A percentile compares a stretch with the other conserved stretches of the same genome.
phyloP scores from a whole-genome alignment of 2,329 filamentous ascomycete genomes.

The Pseudogymnoascus verrucosus region DNA sequence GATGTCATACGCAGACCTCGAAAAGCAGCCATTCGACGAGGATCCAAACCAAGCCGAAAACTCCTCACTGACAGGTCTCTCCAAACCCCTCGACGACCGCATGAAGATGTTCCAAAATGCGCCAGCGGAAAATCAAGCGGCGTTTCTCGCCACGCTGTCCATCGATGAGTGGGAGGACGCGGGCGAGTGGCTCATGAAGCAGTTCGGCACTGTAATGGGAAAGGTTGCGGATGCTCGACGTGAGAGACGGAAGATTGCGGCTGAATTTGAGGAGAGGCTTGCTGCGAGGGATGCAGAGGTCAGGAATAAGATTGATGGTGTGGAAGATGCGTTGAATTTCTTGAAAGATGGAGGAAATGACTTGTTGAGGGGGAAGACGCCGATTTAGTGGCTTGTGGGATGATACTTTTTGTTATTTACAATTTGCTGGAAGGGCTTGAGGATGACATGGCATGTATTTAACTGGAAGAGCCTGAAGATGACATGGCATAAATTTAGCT shows the following conservation, averaged over 20 bases:
- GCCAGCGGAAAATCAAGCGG: neutral
- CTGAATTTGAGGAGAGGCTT: slow-evolving; percentile 22
- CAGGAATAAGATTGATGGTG: slow-evolving; percentile 16
- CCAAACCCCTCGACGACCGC: slow-evolving; percentile 14
- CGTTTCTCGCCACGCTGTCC: slow-evolving; percentile 20
- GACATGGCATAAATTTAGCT: slow-evolving; percentile 2
- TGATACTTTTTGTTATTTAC: neutral
- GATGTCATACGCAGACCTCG: neutral
- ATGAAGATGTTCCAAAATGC: slow-evolving; percentile 14
- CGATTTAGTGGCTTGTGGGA: neutral
- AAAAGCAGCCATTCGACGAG: neutral
- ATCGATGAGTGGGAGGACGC: slow-evolving; percentile 26
- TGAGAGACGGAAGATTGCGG: slow-evolving; percentile 20
- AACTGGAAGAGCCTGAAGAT: neutral
- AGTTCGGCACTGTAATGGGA: slow-evolving; percentile 20
- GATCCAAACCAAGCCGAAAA: neutral
- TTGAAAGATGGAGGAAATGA: slow-evolving; percentile 22
- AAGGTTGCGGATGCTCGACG: slow-evolving; percentile 19
- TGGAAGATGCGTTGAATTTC: slow-evolving; percentile 20
- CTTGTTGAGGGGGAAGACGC: slow-evolving; percentile 11
- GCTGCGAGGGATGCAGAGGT: slow-evolving; percentile 22
- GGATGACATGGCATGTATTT: slow-evolving; percentile 3
- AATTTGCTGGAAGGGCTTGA: neutral
- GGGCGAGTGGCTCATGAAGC: slow-evolving; percentile 25
- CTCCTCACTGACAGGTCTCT: neutral